These are phyloP conservation scores for Austropuccinia psidii DNA, from an alignment of 1,284 basidiomycete species.

Conservation along the genomic window DNA sequence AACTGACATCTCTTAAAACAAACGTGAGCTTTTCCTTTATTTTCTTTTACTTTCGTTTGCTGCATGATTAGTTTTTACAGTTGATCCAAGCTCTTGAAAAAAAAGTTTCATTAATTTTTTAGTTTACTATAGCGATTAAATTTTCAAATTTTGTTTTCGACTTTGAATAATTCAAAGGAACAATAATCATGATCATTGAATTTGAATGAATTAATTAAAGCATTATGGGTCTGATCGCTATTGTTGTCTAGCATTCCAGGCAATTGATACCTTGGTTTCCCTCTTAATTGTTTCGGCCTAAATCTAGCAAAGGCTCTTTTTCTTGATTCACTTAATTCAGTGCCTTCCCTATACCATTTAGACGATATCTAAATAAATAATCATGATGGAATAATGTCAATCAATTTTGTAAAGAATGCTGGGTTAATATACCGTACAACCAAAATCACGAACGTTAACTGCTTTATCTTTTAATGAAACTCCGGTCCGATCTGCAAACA, in stretches of 20 bases:
- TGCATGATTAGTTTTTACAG: too few species aligned
- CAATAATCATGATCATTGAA: too few species aligned
- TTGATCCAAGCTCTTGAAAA: too few species aligned
- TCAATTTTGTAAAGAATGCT: background rate
- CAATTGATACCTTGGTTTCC: slow-evolving; percentile 14
- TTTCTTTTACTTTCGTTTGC: too few species aligned
- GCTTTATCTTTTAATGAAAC: slow-evolving; percentile 36
- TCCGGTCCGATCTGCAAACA: slow-evolving; percentile 28
- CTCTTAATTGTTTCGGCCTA: slow-evolving; percentile 29
- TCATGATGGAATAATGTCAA: background rate
- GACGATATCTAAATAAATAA: slow-evolving; percentile 23
- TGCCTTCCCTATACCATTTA: slow-evolving; percentile 30
- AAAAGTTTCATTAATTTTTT: too few species aligned
- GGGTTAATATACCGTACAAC: background rate
- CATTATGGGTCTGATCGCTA: too few species aligned
- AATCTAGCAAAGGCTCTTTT: slow-evolving; percentile 33
- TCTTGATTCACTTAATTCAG: slow-evolving; percentile 3
- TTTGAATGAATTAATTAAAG: too few species aligned
- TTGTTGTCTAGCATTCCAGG: slow-evolving; percentile 30
- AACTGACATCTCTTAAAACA: too few species aligned
- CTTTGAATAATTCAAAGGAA: too few species aligned
- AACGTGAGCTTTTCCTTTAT: too few species aligned
- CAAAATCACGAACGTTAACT: slow-evolving; percentile 16
- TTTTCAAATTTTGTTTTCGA: too few species aligned
- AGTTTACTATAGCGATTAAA: too few species aligned